Conservation (phyloP, 2,329 filamentous ascomycete species). For the Botrytis fragariae region DNA sequence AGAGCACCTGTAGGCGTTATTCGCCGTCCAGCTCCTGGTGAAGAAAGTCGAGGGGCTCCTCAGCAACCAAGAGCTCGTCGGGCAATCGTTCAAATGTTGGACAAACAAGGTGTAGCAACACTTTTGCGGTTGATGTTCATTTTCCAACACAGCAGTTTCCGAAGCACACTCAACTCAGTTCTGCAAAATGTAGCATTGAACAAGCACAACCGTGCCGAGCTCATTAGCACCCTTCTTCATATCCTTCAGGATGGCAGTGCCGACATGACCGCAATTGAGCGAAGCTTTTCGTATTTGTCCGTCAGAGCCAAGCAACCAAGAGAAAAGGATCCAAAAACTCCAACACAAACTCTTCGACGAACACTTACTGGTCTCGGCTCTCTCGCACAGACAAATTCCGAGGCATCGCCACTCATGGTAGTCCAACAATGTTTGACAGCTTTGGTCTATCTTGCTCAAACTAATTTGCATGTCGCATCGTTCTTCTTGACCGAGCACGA, state of each 20-base stretch:
- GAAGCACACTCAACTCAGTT: conserved; percentile 79
- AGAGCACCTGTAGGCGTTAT: conserved; percentile 38
- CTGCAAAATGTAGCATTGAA: conserved; percentile 93
- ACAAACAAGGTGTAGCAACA: conserved; percentile 94
- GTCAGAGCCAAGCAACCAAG: conserved; percentile 82
- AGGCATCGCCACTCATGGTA: conserved; percentile 90
- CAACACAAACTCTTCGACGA: conserved; percentile 71
- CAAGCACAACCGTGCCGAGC: conserved; percentile 90
- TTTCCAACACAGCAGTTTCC: conserved; percentile 82
- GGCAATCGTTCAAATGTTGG: conserved; percentile 91
- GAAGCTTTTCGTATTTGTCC: conserved; percentile 91
- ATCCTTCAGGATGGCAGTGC: conserved; percentile 94
- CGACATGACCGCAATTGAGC: conserved; percentile 89
- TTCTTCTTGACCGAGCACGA: conserved; percentile 97
- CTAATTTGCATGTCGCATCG: conserved; percentile 82
- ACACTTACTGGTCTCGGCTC: conserved; percentile 59
- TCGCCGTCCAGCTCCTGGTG: conserved; percentile 49
- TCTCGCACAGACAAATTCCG: conserved; percentile 62
- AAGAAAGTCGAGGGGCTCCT: conserved; percentile 33
- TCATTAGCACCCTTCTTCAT: conserved; percentile 86
- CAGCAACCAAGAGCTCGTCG: conserved; percentile 65
- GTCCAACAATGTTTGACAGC: conserved; percentile 92
- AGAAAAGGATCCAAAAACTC: conserved; percentile 65
- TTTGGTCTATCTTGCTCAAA: conserved; percentile 77
- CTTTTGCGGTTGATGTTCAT: conserved; percentile 98